Evolutionary conservation across 2,329 filamentous ascomycete species (phyloP).

Genomic region (Diatrype stigma): DNA sequence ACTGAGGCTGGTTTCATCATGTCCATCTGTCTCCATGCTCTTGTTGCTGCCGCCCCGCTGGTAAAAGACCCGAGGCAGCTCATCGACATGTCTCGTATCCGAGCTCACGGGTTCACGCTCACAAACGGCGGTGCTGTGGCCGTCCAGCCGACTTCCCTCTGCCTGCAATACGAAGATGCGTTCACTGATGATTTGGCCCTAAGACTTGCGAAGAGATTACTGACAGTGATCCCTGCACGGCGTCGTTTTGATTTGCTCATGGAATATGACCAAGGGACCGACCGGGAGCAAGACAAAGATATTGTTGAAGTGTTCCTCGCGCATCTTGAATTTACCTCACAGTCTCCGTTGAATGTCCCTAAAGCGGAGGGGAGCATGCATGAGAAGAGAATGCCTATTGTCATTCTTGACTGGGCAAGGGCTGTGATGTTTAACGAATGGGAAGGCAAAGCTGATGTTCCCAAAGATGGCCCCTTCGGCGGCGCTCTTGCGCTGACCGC

Average conservation of each 20-base stretch:
- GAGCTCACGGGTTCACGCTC: slow-evolving; percentile 50
- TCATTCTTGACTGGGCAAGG: slow-evolving; percentile 67
- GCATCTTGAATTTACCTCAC: slow-evolving; percentile 49
- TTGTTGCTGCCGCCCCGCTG: slow-evolving; percentile 54
- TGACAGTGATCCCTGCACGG: slow-evolving; percentile 52
- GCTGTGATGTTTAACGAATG: slow-evolving; percentile 74
- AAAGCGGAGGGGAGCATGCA: slow-evolving; percentile 49
- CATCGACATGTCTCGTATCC: slow-evolving; percentile 57
- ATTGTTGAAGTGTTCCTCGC: slow-evolving; percentile 46
- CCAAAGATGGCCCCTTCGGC: slow-evolving; percentile 67
- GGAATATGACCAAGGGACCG: slow-evolving; percentile 29
- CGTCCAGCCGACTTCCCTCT: slow-evolving; percentile 45
- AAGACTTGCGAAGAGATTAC: slow-evolving; percentile 54
- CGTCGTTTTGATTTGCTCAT: slow-evolving; percentile 46
- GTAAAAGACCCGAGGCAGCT: slow-evolving; percentile 44
- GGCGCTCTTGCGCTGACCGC: slow-evolving; percentile 72
- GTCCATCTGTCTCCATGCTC: slow-evolving; percentile 59
- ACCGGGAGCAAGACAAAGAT: slow-evolving; percentile 31
- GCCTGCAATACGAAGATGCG: slow-evolving; percentile 58
- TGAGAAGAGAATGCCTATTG: slow-evolving; percentile 52
- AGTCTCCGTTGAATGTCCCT: slow-evolving; percentile 44
- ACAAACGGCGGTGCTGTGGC: slow-evolving; percentile 42
- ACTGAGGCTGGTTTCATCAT: slow-evolving; percentile 49
- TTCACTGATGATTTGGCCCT: slow-evolving; percentile 59
- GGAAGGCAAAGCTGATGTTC: slow-evolving; percentile 70